Conservation (phyloP, 345 rosid species). For the Laguncularia racemosa region DNA sequence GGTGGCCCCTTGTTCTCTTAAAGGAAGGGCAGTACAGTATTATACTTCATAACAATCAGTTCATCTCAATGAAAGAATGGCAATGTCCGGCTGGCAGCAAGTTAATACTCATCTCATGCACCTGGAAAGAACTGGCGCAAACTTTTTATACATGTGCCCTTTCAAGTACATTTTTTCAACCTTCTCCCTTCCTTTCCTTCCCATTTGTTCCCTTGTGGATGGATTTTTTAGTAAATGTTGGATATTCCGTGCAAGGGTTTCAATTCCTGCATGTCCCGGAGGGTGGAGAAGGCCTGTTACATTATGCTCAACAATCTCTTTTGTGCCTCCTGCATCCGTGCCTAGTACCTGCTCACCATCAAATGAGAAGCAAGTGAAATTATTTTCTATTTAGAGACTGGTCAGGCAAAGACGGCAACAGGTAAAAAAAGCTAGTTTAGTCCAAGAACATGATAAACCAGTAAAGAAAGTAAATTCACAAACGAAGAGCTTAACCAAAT, state of each 20-base stretch:
- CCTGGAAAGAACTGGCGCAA: conserved; percentile 61
- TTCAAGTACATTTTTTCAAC: conserved; percentile 68
- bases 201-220: conserved; percentile 40
- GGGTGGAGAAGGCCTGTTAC: conserved; percentile 85
- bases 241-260: conserved; percentile 48
- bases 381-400: background rate
- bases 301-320: conserved; percentile 74
- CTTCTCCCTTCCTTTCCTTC: conserved; percentile 59
- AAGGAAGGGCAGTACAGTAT: no score
- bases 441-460: no score
- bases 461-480: background rate
- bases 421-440: no score
- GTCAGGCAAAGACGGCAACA: no score
- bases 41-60: no score
- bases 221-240: conserved; percentile 47
- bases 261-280: conserved; percentile 46
- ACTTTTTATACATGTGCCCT: conserved; percentile 77
- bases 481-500: background rate
- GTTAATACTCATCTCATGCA: conserved; percentile 63
- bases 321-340: conserved; percentile 90
- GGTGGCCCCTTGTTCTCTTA: no score
- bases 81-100: conserved; percentile 16
- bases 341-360: conserved; percentile 58
- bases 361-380: background rate
- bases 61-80: conserved; percentile 3